Evolutionary conservation across 2,329 filamentous ascomycete species (phyloP).

Genomic region (Penicillium sp.): DNA sequence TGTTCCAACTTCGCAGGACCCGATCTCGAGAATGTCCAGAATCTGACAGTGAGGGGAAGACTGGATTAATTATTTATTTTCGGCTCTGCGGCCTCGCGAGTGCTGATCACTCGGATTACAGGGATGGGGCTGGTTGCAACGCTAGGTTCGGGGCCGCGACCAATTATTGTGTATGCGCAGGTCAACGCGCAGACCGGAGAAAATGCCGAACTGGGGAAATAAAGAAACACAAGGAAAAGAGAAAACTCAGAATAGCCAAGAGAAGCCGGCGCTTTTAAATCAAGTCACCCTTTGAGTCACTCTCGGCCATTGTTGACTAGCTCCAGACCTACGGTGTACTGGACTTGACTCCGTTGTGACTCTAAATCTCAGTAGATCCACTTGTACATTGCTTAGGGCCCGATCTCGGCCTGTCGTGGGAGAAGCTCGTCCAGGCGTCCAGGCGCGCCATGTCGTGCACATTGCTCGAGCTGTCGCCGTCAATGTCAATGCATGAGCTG

Average conservation of each 20-base stretch:
- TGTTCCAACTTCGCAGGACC: background rate
- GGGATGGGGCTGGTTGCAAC: conserved; percentile 14
- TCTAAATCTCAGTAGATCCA: conserved; percentile 16
- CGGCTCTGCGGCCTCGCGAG: conserved; percentile 6
- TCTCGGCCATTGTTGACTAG: conserved; percentile 2
- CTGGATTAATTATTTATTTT: background rate
- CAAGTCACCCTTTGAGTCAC: conserved; percentile 20
- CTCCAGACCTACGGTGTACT: background rate
- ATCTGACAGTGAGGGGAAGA: background rate
- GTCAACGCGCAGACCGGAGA: conserved; percentile 1
- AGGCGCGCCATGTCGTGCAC: background rate
- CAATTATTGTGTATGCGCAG: conserved; percentile 1
- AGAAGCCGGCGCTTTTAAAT: background rate
- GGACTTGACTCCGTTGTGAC: conserved; percentile 8
- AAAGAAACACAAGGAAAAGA: background rate
- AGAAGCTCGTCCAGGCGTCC: conserved; percentile 8
- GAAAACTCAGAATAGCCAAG: background rate
- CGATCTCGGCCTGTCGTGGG: conserved; percentile 23
- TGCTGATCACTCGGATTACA: conserved; percentile 20
- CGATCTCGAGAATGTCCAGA: background rate
- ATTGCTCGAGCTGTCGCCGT: background rate
- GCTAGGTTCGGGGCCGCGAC: conserved; percentile 4
- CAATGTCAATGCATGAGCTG: background rate
- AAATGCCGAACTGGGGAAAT: conserved; percentile 3
- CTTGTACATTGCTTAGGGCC: conserved; percentile 10